Evolutionary conservation across 179 eudicot genomes (phyloP), one percentile per base, ranked within the genome.

Genomic region (Camellia oleifera): DNA sequence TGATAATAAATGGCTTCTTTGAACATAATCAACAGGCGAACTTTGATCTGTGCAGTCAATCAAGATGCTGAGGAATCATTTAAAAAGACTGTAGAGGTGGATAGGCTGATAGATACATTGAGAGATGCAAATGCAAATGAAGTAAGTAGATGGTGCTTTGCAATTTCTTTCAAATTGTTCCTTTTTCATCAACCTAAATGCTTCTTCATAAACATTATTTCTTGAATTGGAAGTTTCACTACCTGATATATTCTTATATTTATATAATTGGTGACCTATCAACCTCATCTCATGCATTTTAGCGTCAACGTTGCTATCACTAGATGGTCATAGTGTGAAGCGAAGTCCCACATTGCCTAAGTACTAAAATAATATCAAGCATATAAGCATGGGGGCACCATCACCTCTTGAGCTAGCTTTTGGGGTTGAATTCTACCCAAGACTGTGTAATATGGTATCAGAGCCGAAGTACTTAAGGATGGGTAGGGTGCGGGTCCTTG

Each of bases 21-120:
- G 86, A 90, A 84, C 85, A 83, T 81, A 90, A 88, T 90, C 86
- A 95, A 83, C 99, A 92, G 99, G 99, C 88, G 82, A 90, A 92
- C 83, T 92, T 90, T 91, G 92, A 89, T 94, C 68, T 92, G 88
- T 91, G 97, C 99, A 89, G 97, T 82, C 94, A 89, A 78, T 85
- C 78, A 91, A 88, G 94, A 87, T 81, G 90, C 99, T 8, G 99
- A 94, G 87, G 89, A 90, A 61, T 89, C 89, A 18, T 96, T 96
- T 84, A 94, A 92, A 84, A 94, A 91, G 89, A 90, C 97, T 44
- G 94, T 94, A 50, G 97, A 96, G 88, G 89, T 92, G 83, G 99
- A 96, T 82, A 86, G 89, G 66, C 86, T 96, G 71, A 96, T 96
- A 72, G 99, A 94, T 82, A 86, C 82, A 50, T 82, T 94, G 75